These are phyloP conservation scores for Lathyrus aphaca DNA, from an alignment of 306 rosid species.

Conservation along the genomic window DNA sequence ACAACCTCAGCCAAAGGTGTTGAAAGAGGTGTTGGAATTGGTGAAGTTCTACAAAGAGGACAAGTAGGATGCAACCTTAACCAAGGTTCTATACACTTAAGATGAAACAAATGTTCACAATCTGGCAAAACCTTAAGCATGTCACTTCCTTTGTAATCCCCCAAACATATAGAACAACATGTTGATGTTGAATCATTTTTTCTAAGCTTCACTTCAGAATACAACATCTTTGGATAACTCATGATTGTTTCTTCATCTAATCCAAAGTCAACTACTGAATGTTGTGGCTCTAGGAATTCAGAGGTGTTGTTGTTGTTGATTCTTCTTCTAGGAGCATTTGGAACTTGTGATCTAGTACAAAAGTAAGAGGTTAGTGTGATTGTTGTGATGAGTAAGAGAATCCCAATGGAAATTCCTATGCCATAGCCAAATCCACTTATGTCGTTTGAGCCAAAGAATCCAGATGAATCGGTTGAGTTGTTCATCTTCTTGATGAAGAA, in stretches of 20 bases:
- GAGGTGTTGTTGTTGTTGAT: background rate
- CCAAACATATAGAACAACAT: conserved; percentile 83
- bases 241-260: conserved; percentile 67
- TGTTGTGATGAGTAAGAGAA: conserved; percentile 82
- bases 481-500: conserved; percentile 46
- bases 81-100: conserved; percentile 86
- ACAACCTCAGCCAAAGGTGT: conserved; percentile 94
- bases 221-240: conserved; percentile 71
- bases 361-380: conserved; percentile 84
- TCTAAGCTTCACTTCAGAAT: conserved; percentile 63
- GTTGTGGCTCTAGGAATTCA: conserved; percentile 38
- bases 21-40: conserved; percentile 82
- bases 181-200: conserved; percentile 52
- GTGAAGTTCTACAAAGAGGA: conserved; percentile 93
- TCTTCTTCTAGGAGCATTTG: conserved; percentile 35
- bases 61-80: conserved; percentile 80
- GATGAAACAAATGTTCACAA: conserved; percentile 78
- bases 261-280: conserved; percentile 65
- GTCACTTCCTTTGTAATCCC: conserved; percentile 68
- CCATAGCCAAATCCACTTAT: conserved; percentile 83
- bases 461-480: conserved; percentile 49
- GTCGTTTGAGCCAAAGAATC: conserved; percentile 58
- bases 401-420: conserved; percentile 81
- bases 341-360: conserved; percentile 54
- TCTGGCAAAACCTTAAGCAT: conserved; percentile 73